Conservation (phyloP, 2,329 filamentous ascomycete genomes). For the Aspergillus sp. region DNA sequence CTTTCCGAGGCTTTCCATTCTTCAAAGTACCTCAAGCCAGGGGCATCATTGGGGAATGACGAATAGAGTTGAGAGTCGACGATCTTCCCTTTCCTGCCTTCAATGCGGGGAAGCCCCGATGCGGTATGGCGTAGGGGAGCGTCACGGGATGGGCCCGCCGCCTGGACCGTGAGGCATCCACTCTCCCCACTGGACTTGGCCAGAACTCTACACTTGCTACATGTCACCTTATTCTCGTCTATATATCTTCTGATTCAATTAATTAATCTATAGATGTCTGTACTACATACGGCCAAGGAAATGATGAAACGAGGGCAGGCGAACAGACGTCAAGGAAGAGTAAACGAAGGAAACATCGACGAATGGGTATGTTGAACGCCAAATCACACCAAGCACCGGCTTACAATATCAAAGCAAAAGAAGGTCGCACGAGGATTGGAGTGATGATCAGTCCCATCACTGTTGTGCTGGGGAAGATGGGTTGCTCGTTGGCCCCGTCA, state of each 20-base stretch:
- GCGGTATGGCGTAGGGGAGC: conserved; percentile 15
- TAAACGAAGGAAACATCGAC: conserved; percentile 1
- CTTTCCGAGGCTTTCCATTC: conserved; percentile 17
- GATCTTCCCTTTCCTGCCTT: conserved; percentile 10
- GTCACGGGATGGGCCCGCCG: background rate
- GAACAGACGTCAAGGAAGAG: background rate
- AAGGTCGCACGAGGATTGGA: background rate
- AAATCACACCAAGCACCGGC: background rate
- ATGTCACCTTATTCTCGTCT: no score
- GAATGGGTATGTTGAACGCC: conserved; percentile 13
- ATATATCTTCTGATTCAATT: background rate
- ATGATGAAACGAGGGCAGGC: conserved; percentile 1
- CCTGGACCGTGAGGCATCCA: background rate
- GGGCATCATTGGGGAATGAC: background rate
- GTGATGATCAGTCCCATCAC: background rate
- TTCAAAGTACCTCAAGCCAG: background rate
- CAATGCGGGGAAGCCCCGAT: conserved; percentile 22
- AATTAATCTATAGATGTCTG: background rate
- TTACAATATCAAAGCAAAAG: background rate
- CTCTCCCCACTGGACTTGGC: no score
- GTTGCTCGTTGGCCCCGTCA: conserved; percentile 40
- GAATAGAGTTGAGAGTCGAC: no score
- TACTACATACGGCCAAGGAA: background rate
- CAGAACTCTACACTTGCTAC: no score
- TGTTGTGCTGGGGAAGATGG: conserved; percentile 36